These are phyloP conservation scores for Voacanga thouarsii DNA, from an alignment of 257 asterid species.

Conservation along the genomic window DNA sequence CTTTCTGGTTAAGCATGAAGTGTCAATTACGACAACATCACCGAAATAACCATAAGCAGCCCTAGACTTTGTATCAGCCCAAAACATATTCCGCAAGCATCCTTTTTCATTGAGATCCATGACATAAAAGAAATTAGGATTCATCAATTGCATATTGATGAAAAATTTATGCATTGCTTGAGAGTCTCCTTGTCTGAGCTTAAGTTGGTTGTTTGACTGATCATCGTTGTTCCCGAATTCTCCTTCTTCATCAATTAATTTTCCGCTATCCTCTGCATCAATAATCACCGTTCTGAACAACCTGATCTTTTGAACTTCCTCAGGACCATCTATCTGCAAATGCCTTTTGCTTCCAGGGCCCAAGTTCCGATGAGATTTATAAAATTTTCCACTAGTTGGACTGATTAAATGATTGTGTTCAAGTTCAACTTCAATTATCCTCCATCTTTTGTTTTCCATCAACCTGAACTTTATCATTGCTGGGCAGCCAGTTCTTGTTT, in stretches of 20 bases:
- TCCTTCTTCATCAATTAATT: conserved; percentile 26
- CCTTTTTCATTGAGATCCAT: conserved; percentile 61
- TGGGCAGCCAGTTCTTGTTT: conserved; percentile 69
- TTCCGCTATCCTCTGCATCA: conserved; percentile 36
- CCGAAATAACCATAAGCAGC: conserved; percentile 52
- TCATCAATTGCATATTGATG: conserved; percentile 44
- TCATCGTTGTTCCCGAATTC: conserved; percentile 23
- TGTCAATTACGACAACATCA: conserved; percentile 39
- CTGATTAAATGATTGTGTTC: conserved; percentile 61
- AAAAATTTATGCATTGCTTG: conserved; percentile 42
- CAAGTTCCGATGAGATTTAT: conserved; percentile 42
- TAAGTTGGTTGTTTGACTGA: conserved; percentile 32
- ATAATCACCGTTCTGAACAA: conserved; percentile 50
- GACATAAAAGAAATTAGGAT: conserved; percentile 51
- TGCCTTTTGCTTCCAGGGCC: conserved; percentile 50
- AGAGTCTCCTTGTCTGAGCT: conserved; percentile 49
- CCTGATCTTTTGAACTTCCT: conserved; percentile 36
- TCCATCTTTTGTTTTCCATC: conserved; percentile 56
- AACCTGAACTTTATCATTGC: conserved; percentile 63
- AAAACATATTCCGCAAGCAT: conserved; percentile 46
- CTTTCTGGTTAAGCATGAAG: conserved; percentile 35
- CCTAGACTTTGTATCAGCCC: conserved; percentile 51
- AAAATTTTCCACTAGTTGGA: conserved; percentile 35
- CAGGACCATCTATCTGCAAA: conserved; percentile 34
- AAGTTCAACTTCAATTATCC: conserved; percentile 56